A percentile compares a stretch with the other conserved stretches of the same genome.
Evolutionary conservation across 73 alveolate species (phyloP).

Genomic region (Effrenium voratum): DNA sequence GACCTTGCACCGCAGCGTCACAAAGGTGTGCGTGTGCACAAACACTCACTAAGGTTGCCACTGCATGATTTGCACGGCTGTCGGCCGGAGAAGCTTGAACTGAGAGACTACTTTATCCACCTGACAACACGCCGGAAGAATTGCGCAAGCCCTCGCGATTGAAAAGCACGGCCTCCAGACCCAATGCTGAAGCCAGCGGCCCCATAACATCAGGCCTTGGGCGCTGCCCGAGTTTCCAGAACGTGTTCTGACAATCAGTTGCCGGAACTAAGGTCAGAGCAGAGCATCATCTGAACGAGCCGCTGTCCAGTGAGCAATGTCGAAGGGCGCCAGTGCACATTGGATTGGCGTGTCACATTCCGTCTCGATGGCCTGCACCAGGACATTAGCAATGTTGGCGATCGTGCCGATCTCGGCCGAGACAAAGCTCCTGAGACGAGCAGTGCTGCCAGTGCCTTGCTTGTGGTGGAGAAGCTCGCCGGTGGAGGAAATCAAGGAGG

Average conservation of each 20-base stretch:
- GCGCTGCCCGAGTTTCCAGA: background rate
- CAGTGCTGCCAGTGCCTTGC: background rate
- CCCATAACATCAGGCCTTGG: background rate
- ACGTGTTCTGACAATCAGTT: background rate
- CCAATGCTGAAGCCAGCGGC: background rate
- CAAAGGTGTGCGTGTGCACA: background rate
- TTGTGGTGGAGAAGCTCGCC: background rate
- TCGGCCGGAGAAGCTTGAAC: background rate
- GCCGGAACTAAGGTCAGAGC: background rate
- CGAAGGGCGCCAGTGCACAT: background rate
- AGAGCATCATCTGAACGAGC: background rate
- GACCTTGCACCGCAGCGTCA: background rate
- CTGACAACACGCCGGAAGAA: background rate
- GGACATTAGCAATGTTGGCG: background rate
- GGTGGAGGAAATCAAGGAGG: background rate
- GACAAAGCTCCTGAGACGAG: background rate
- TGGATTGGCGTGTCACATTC: background rate
- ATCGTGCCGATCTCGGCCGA: background rate
- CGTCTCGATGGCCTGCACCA: background rate
- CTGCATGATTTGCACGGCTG: background rate
- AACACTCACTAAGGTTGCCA: background rate
- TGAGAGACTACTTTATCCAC: background rate
- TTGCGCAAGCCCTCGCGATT: background rate
- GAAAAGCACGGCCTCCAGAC: background rate
- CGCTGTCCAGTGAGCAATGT: background rate